Base-by-base conservation (phyloP, 352 stramenopile species). In the Pythium oligandrum region DNA sequence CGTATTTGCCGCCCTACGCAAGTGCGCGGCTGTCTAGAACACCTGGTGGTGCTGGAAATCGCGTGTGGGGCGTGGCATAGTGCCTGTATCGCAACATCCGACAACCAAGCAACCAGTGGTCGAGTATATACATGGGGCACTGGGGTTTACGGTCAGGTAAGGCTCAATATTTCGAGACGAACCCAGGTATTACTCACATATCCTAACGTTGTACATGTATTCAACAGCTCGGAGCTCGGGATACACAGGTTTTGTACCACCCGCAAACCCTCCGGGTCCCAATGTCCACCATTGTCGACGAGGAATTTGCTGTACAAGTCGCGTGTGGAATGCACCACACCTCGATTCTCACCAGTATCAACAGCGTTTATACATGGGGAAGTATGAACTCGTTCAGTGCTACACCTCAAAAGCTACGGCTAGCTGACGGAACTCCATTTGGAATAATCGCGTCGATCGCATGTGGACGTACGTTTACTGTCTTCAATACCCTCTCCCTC, bases 21-120 rank as follows among this genome's bases (percentile, higher is more conserved):
- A 6, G 51, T 88, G 0, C 48, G 50, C 10, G 79, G 80, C 0
- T 34, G 43, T 8, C 61, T 90, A 3, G 40, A 56, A 6, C 44
- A 51, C 2, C 57, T 76, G 3, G 44, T 74, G 6, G 73, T 75
- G 32, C 46, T 89, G 12, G 64, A 69, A 2, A 75, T 93, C 48
- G 82, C 75, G 1, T 93, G 82, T 61, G 78, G 82, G 8, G 66
- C 78, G 4, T 93, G 82, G 82, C 82, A 93, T 48, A 88, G 68
- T 48, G 73, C 71, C 3, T 90, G 79, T 43, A 74, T 93, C 37
- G 75, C 75, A 7, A 44, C 51, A 0, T 57, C 68, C 17, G 46
- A 57, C 0, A 44, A 33, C 32, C 53, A 55, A 17, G 37, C 52
- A 7, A 44, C 38, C 0, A 51, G 43, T 38, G 75, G 75, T 4